Conservation (phyloP, 2,329 filamentous ascomycete genomes). For the Paecilomyces dactylethromorphus region DNA sequence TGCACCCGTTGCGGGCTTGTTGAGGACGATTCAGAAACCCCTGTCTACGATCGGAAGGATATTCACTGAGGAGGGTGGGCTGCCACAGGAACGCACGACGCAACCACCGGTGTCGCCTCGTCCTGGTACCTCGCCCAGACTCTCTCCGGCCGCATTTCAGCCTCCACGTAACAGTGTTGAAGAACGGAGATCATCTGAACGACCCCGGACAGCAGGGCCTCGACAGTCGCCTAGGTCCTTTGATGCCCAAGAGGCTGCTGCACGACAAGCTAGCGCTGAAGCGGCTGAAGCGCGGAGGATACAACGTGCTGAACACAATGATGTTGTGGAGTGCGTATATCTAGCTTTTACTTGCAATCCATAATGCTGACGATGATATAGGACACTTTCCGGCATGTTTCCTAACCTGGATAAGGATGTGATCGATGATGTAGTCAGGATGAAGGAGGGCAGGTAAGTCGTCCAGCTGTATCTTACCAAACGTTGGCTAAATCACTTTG, state of each 20-base stretch:
- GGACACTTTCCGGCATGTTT: conserved; percentile 90
- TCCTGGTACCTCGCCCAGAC: conserved; percentile 44
- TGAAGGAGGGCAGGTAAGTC: conserved; percentile 86
- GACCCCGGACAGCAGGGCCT: conserved; percentile 14
- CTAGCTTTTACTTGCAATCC: neutral
- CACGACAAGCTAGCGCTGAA: conserved; percentile 84
- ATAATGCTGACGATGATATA: conserved; percentile 11
- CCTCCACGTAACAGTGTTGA: conserved; percentile 36
- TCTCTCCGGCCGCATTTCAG: conserved; percentile 41
- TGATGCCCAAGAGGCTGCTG: conserved; percentile 79
- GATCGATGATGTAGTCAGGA: conserved; percentile 91
- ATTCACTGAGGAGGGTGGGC: conserved; percentile 65
- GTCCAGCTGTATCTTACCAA: conserved; percentile 1
- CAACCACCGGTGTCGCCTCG: conserved; percentile 38
- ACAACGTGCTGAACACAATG: conserved; percentile 75
- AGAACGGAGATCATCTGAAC: conserved; percentile 19
- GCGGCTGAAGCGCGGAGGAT: conserved; percentile 79
- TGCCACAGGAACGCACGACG: conserved; percentile 25
- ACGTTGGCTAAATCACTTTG: conserved; percentile 7
- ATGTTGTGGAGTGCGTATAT: conserved; percentile 68
- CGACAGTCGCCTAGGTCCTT: conserved; percentile 38
- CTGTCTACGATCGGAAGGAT: conserved; percentile 90
- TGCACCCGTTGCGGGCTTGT: conserved; percentile 73
- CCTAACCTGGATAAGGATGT: conserved; percentile 89
- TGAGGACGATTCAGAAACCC: conserved; percentile 86